Percentiles rank a stretch among this genome's conserved stretches.
Evolutionary conservation across 2,329 filamentous ascomycete genomes (phyloP).

Genomic region (Madurella mycetomatis): DNA sequence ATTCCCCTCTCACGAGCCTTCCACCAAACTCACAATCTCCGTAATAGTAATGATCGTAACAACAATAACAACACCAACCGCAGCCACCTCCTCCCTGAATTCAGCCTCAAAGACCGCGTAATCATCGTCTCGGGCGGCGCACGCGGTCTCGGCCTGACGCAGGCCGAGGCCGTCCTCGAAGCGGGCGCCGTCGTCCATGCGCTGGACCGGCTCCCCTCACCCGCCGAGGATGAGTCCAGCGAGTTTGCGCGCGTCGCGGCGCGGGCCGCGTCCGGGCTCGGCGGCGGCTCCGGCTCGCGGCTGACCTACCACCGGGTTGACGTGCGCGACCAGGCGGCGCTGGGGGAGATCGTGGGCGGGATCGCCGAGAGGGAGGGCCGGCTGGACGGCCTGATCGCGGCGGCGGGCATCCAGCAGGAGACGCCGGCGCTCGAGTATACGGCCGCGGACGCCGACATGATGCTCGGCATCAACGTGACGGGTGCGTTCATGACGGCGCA

Average conservation of each 20-base stretch:
- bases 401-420: constrained; percentile 74
- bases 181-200: constrained; percentile 71
- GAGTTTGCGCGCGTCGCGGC: constrained; percentile 62
- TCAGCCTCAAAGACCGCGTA: constrained; percentile 69
- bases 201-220: constrained; percentile 58
- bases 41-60: no score
- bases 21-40: constrained; percentile 12
- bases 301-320: constrained; percentile 76
- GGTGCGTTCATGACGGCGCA: constrained; percentile 82
- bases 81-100: constrained; percentile 57
- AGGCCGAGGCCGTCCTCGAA: constrained; percentile 74
- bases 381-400: constrained; percentile 72
- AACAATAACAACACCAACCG: neutral
- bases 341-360: constrained; percentile 62
- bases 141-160: constrained; percentile 71
- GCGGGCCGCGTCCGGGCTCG: constrained; percentile 60
- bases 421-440: constrained; percentile 77
- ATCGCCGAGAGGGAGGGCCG: constrained; percentile 69
- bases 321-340: constrained; percentile 64
- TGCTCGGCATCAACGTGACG: constrained; percentile 83
- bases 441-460: constrained; percentile 68
- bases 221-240: constrained; percentile 43
- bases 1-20: constrained; percentile 3
- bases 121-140: constrained; percentile 73
- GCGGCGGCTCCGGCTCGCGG: constrained; percentile 40